A percentile compares a stretch with the other conserved stretches of the same genome.
These are phyloP conservation scores for Candida takata DNA, from an alignment of 805 yeast genomes.

Conservation along the genomic window DNA sequence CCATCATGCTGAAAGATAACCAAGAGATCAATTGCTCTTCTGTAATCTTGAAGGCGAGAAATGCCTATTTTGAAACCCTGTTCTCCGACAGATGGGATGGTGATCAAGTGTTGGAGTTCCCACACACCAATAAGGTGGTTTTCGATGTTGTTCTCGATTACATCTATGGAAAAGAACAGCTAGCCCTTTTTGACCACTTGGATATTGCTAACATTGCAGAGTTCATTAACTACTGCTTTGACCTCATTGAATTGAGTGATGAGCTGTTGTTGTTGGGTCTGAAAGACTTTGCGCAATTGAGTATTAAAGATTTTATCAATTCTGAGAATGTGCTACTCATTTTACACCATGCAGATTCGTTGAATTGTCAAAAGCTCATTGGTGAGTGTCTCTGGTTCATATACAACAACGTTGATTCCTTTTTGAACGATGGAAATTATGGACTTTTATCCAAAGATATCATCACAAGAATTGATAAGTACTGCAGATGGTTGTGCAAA, in stretches of 20 bases:
- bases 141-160: constrained; percentile 46
- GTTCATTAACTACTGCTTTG: constrained; percentile 49
- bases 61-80: constrained; percentile 56
- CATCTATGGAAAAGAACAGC: constrained; percentile 48
- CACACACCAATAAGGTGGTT: constrained; percentile 32
- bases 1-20: constrained; percentile 41
- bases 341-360: constrained; percentile 44
- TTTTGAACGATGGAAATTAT: constrained; percentile 37
- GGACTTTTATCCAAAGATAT: constrained; percentile 12
- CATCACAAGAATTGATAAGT: constrained; percentile 24
- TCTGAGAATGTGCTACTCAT: constrained; percentile 56
- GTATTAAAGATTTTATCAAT: constrained; percentile 46
- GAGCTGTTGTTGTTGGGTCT: constrained; percentile 54
- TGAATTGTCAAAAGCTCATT: constrained; percentile 48
- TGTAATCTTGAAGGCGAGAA: constrained; percentile 45
- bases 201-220: constrained; percentile 21
- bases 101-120: constrained; percentile 31
- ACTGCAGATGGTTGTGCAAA: constrained; percentile 31
- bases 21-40: constrained; percentile 38
- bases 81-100: constrained; percentile 49
- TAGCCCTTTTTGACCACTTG: constrained; percentile 29
- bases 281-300: constrained; percentile 54
- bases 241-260: constrained; percentile 54
- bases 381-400: constrained; percentile 62
- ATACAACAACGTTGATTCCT: constrained; percentile 53